A percentile compares a stretch with the other conserved stretches of the same genome.
Conservation (phyloP, 1,139 yeast genomes). For the Pichia sp. region DNA sequence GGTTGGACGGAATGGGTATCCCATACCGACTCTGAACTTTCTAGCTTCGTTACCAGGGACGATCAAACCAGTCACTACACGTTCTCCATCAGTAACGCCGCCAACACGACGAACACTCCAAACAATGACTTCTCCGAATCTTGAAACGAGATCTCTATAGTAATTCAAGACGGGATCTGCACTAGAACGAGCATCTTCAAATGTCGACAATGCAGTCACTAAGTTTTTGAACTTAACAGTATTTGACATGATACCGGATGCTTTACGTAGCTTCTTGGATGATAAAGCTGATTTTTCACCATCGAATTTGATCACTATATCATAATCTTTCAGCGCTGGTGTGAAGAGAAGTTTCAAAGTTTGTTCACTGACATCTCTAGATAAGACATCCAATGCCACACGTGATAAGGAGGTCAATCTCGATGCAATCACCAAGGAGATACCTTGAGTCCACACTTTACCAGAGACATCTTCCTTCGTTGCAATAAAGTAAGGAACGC, state of each 20-base stretch:
- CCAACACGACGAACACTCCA: slow-evolving; percentile 54
- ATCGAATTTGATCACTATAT: slow-evolving; percentile 60
- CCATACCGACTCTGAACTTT: slow-evolving; percentile 75
- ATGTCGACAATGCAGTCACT: slow-evolving; percentile 32
- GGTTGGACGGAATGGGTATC: slow-evolving; percentile 64
- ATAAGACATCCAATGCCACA: slow-evolving; percentile 54
- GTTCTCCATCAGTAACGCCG: slow-evolving; percentile 35
- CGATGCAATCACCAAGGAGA: slow-evolving; percentile 67
- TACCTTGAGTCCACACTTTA: slow-evolving; percentile 65
- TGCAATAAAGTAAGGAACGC: slow-evolving; percentile 75
- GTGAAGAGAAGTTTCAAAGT: slow-evolving; percentile 52
- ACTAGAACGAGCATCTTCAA: slow-evolving; percentile 33
- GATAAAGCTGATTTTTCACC: slow-evolving; percentile 23
- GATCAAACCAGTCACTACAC: slow-evolving; percentile 71
- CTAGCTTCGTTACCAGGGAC: slow-evolving; percentile 54
- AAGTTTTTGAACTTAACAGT: slow-evolving; percentile 58
- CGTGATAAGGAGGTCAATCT: slow-evolving; percentile 84
- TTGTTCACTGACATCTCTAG: slow-evolving; percentile 10
- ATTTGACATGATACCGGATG: slow-evolving; percentile 51
- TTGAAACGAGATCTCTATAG: slow-evolving; percentile 48
- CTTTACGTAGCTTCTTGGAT: slow-evolving; percentile 27
- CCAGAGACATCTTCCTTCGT: slow-evolving; percentile 81
- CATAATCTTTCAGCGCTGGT: slow-evolving; percentile 80
- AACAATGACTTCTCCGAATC: slow-evolving; percentile 45
- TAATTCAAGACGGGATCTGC: slow-evolving; percentile 53